Evolutionary conservation across 2,329 filamentous ascomycete species (phyloP).

Genomic region (Trichophyton simii): DNA sequence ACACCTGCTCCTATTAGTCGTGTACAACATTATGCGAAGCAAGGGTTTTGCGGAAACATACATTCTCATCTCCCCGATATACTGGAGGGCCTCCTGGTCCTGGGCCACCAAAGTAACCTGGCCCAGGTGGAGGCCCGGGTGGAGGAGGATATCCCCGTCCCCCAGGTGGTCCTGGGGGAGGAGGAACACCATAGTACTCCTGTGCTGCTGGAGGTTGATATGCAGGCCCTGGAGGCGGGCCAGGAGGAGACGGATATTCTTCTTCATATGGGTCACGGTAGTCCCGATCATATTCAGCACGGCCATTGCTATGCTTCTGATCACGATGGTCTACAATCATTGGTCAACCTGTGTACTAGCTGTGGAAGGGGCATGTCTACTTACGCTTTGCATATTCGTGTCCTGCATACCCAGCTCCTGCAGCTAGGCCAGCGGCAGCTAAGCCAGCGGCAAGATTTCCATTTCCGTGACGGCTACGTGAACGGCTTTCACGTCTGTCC

Average conservation of each 20-base stretch:
- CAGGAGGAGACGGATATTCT: conserved; percentile 23
- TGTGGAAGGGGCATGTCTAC: conserved; percentile 20
- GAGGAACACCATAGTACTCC: conserved; percentile 2
- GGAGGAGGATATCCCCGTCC: conserved; percentile 30
- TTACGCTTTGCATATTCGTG: conserved; percentile 44
- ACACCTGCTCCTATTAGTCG: neutral
- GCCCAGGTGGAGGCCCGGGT: conserved; percentile 26
- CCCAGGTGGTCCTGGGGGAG: neutral
- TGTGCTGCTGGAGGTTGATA: conserved; percentile 5
- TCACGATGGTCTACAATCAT: neutral
- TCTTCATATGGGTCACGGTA: conserved; percentile 20
- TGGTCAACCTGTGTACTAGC: neutral
- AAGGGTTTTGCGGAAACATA: conserved; percentile 29
- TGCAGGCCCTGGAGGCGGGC: conserved; percentile 25
- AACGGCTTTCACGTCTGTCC: conserved; percentile 20
- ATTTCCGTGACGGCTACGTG: conserved; percentile 22
- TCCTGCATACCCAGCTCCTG: conserved; percentile 45
- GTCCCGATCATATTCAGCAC: neutral
- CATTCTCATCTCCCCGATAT: conserved; percentile 37
- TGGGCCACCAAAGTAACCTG: conserved; percentile 27
- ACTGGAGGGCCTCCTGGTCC: conserved; percentile 19
- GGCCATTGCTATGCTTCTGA: neutral
- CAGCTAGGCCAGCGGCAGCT: conserved; percentile 45
- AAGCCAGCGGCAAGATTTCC: conserved; percentile 26
- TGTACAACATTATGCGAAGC: conserved; percentile 13